Percentiles rank a stretch among this genome's conserved stretches.
Evolutionary conservation across 306 rosid genomes (phyloP).

Genomic region (Trichosanthes truncata): DNA sequence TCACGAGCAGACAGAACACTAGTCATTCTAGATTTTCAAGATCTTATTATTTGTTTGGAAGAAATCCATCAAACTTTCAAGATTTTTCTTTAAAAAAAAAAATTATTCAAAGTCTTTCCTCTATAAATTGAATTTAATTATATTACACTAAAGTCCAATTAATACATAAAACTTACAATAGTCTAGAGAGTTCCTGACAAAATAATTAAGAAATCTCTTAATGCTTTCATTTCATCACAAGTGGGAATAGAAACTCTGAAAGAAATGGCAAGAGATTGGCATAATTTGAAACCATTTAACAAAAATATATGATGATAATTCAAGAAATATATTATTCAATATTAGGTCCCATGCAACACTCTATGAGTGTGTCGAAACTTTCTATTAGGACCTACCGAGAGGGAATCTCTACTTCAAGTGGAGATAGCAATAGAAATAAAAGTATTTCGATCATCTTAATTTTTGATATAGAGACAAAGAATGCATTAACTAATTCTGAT

Average conservation of each 20-base stretch:
- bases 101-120: background rate
- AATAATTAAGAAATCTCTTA: background rate
- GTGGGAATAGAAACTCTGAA: background rate
- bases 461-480: background rate
- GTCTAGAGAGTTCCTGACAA: background rate
- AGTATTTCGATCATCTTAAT: background rate
- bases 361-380: background rate
- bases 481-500: background rate
- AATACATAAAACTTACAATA: background rate
- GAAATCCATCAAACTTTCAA: background rate
- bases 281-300: background rate
- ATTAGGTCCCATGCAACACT: background rate
- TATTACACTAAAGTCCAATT: background rate
- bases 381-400: background rate
- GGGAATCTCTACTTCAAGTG: background rate
- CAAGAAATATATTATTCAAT: background rate
- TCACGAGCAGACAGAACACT: background rate
- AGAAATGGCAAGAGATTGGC: background rate
- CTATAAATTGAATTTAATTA: background rate
- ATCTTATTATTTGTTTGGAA: background rate
- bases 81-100: background rate
- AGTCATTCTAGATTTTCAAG: background rate
- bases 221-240: slow-evolving; percentile 10
- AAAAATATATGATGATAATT: background rate
- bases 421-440: background rate